Conservation (phyloP, 148 eudicot genomes). For the Pouteria glomerata region DNA sequence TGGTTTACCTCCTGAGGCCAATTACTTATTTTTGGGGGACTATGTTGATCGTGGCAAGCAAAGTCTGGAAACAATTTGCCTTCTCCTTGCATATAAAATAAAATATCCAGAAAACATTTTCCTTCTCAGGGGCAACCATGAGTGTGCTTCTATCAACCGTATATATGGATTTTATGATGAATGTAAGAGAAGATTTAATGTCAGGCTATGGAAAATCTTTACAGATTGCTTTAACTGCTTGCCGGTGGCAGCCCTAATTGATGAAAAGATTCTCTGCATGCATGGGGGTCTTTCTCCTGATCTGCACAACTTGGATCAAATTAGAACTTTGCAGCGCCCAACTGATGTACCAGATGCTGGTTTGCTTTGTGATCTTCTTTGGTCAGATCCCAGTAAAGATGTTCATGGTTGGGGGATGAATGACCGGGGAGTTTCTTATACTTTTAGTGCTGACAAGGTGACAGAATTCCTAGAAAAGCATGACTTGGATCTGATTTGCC, state of each 20-base stretch:
- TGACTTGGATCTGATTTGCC: constrained; percentile 58
- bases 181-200: constrained; percentile 56
- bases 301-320: constrained; percentile 44
- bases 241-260: constrained; percentile 55
- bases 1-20: constrained; percentile 54
- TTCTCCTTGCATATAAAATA: constrained; percentile 51
- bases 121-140: constrained; percentile 52
- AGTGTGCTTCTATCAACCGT: constrained; percentile 58
- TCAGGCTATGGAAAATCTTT: constrained; percentile 52
- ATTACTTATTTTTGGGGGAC: constrained; percentile 59
- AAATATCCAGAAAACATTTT: constrained; percentile 52
- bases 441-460: constrained; percentile 61
- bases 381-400: constrained; percentile 62
- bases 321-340: constrained; percentile 45
- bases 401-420: constrained; percentile 61
- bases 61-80: constrained; percentile 54
- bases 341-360: constrained; percentile 60
- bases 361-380: constrained; percentile 54
- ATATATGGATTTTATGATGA: constrained; percentile 62
- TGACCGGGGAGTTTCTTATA: constrained; percentile 61
- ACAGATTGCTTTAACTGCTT: constrained; percentile 52
- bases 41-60: constrained; percentile 63
- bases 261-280: constrained; percentile 60
- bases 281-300: constrained; percentile 70
- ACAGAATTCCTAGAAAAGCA: constrained; percentile 53